These are phyloP conservation scores for Botryotinia calthae DNA, from an alignment of 2,329 filamentous ascomycete species.

Conservation along the genomic window DNA sequence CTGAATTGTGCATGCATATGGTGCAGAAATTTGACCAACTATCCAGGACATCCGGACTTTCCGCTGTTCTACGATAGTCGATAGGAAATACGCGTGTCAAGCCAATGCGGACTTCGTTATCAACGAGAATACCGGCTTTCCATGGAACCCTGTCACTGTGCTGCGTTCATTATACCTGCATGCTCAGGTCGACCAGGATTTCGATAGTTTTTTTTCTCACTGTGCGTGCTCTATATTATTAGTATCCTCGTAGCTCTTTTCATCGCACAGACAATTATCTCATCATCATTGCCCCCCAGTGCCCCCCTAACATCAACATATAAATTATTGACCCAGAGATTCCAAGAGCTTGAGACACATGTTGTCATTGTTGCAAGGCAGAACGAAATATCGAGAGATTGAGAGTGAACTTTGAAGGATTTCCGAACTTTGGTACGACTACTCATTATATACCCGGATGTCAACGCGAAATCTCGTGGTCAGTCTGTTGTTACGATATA, in stretches of 20 bases:
- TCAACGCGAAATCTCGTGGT: neutral
- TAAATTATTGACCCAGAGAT: neutral
- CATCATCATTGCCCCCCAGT: slow-evolving; percentile 6
- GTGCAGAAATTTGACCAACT: neutral
- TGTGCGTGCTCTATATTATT: neutral
- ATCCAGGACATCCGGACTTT: neutral
- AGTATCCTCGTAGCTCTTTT: neutral
- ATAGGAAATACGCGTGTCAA: neutral
- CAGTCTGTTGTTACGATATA: neutral
- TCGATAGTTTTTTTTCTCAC: neutral
- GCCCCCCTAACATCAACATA: neutral
- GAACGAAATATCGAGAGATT: neutral
- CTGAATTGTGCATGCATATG: neutral
- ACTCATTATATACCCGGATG: neutral
- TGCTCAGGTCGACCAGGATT: slow-evolving; percentile 2
- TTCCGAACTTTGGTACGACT: neutral
- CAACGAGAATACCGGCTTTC: slow-evolving; percentile 10
- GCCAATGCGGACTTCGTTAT: neutral
- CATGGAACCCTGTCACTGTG: slow-evolving; percentile 1
- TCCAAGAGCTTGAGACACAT: neutral
- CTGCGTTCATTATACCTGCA: neutral
- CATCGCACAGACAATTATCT: slow-evolving; percentile 11
- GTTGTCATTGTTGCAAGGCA: neutral
- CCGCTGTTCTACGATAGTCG: neutral
- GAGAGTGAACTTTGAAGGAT: neutral